Evolutionary conservation across 139 green algal species (phyloP), one percentile per base, ranked within the genome.

Genomic region (Chlorella sp.): DNA sequence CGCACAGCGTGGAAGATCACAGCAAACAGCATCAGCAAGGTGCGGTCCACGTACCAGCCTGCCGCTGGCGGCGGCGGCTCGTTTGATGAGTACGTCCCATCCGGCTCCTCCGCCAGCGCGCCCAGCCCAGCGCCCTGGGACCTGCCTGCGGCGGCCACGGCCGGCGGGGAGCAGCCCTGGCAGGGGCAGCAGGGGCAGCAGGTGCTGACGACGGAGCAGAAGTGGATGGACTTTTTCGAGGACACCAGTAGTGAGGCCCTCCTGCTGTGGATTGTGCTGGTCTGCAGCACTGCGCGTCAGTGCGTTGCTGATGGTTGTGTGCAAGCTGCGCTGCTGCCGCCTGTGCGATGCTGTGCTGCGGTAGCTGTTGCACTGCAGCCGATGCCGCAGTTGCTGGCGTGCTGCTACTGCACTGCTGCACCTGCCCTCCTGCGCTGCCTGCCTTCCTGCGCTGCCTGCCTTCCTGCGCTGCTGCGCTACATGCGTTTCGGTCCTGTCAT

Each of bases 201-300:
- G 56, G 9, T 18, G 39, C 25, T 32, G 36, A n/a, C 28, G 13
- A 75, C 78, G 12, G 39, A 41, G 38, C 56, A 83, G 63, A 30
- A 74, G 78, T 83, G 78, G 78, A 75, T 74, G 63, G 63, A 74
- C 39, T 83, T 55, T 17, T 83, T 83, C 26, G n/a, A 34, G 36
- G n/a, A 74, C 39, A 44, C 78, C 6, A n/a, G 5, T 28, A n/a
- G 78, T 83, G 78, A 74, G 78, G 57, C 28, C n/a, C 5, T 30
- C n/a, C 16, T 72, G 65, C 76, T 15, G n/a, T 9, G 13, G 36
- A 12, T 34, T 30, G 3, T 60, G 57, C 16, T 4, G 4, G 5
- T 55, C 4, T 7, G 26, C 38, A 9, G 23, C 39, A 20, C n/a
- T 21, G 70, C 20, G 38, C 1, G 70, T 23, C 63, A 55, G 44